Base-by-base conservation (phyloP, 225 moss, liverwort and hornwort genomes). In the Polytrichum commune region DNA sequence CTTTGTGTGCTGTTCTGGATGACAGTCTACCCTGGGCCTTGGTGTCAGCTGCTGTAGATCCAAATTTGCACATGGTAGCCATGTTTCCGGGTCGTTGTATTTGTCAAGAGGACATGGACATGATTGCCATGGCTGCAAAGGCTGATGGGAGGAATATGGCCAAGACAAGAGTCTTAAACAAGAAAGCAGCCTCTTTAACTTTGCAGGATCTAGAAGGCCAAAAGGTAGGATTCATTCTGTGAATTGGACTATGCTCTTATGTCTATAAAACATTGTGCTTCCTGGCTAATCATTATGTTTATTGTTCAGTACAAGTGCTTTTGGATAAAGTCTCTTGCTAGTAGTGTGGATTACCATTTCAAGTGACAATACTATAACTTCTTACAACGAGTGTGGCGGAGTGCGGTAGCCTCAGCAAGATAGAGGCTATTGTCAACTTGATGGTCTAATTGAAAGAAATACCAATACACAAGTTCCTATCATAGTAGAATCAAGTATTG, bases 1-100 rank as follows among this genome's bases (percentile, higher is more conserved):
- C 84, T 29, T 63, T 89, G 71, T 96, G 93, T 74, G 82, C 91
- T 62, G 55, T 86, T 30, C 79, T 93, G 61, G 96, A 96, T 75
- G 96, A 96, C 72, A 96, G 96, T 68, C 69, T 96, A 19, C 90
- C 92, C 65, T 76, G 84, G 80, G 73, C 93, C 6, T 70, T 96
- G 75, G 68, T 80, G 62, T 74, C 85, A 29, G 91, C 82, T 46
- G 71, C 82, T 56, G 77, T 62, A 27, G 66, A 80, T 54, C 19
- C 84, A 66, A 81, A 72, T 27, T 73, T 83, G 35, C 73, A 84
- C 72, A 78, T 96, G 26, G 68, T 92, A 65, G 87, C 93, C 62
- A 69, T 96, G 96, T 84, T 90, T 64, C 96, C 96, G 18, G 96
- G 93, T 30, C 79, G 88, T 69, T 74, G 78, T 78, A 71, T 81